Conservation (phyloP, 805 yeast species). For the Ogataea kodamae region DNA sequence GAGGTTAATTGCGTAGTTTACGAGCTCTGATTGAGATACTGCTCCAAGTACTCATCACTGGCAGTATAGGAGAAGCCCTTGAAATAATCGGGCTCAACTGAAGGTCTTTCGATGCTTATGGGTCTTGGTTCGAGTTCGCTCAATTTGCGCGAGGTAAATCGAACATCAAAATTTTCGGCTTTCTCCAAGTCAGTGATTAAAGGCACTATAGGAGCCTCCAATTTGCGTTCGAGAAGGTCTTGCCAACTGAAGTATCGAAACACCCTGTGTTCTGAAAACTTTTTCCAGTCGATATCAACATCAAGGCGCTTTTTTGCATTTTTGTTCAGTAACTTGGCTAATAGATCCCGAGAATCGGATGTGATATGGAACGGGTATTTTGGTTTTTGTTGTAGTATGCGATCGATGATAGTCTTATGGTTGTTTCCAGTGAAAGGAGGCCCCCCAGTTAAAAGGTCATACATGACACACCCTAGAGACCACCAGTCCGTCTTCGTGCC, state of each 20-base stretch:
- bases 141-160: conserved; percentile 61
- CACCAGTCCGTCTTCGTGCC: conserved; percentile 84
- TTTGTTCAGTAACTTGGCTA: conserved; percentile 61
- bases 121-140: conserved; percentile 10
- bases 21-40: conserved; percentile 33
- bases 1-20: conserved; percentile 44
- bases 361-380: conserved; percentile 70
- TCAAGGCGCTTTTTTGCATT: conserved; percentile 62
- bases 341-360: conserved; percentile 70
- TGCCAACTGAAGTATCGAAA: conserved; percentile 73
- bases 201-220: conserved; percentile 74
- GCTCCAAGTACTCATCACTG: conserved; percentile 35
- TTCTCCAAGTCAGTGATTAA: conserved; percentile 63
- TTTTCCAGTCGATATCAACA: conserved; percentile 48
- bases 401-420: conserved; percentile 66
- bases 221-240: conserved; percentile 43
- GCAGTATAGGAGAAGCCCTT: conserved; percentile 46
- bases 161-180: conserved; percentile 79
- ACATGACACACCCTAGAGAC: conserved; percentile 79
- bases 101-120: conserved; percentile 5
- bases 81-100: conserved; percentile 27
- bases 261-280: conserved; percentile 60
- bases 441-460: conserved; percentile 73
- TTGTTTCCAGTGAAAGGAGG: conserved; percentile 87
- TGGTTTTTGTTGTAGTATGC: conserved; percentile 61